A percentile compares a stretch with the other conserved stretches of the same genome.
Conservation (phyloP, 371 early-diverging fungal species). For the Rhizopus delemar region DNA sequence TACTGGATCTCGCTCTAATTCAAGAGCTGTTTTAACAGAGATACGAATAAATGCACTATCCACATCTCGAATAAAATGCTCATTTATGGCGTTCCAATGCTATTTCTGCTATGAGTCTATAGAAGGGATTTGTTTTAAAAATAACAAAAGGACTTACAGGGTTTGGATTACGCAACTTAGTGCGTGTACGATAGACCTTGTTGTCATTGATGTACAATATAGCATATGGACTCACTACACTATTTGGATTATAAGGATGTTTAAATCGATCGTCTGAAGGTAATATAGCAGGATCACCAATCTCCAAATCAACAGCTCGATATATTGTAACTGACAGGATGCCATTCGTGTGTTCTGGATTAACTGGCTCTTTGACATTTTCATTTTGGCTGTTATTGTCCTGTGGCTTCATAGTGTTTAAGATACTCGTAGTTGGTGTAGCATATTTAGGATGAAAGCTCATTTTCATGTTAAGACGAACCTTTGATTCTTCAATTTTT, state of each 20-base stretch:
- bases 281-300: slow-evolving; percentile 33
- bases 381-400: slow-evolving; percentile 13
- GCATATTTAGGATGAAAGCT: slow-evolving; percentile 50
- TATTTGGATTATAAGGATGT: slow-evolving; percentile 42
- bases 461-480: slow-evolving; percentile 39
- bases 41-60: slow-evolving; percentile 29
- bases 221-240: slow-evolving; percentile 45
- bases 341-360: slow-evolving; percentile 35
- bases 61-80: slow-evolving; percentile 36
- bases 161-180: slow-evolving; percentile 40
- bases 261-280: slow-evolving; percentile 32
- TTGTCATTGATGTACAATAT: slow-evolving; percentile 42
- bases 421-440: slow-evolving; percentile 24
- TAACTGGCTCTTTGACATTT: slow-evolving; percentile 14
- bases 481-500: slow-evolving; percentile 27
- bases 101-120: not conserved
- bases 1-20: slow-evolving; percentile 43
- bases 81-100: slow-evolving; percentile 35
- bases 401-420: slow-evolving; percentile 13
- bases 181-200: slow-evolving; percentile 39
- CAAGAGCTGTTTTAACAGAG: slow-evolving; percentile 36
- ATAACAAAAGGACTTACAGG: slow-evolving; percentile 38
- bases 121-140: slow-evolving; percentile 23
- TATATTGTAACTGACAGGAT: slow-evolving; percentile 38
- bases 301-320: slow-evolving; percentile 45